Evolutionary conservation across 768 basidiomycete genomes (phyloP).

Genomic region (Tricholoma terreum): DNA sequence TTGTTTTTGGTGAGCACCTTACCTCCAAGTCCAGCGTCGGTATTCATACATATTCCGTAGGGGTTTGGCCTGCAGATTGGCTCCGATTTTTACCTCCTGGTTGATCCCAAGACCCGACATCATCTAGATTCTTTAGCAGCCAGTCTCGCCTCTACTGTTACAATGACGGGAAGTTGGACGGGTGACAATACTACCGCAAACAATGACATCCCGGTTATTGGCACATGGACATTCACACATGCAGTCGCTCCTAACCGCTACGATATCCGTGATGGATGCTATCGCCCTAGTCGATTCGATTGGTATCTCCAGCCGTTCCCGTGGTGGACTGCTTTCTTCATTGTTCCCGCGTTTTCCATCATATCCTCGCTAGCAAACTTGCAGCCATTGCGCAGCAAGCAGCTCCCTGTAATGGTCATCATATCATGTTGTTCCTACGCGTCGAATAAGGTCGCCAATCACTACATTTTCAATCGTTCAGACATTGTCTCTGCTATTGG

Average conservation of each 20-base stretch:
- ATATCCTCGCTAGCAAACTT: conserved; percentile 73
- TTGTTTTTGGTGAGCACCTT: conserved; percentile 55
- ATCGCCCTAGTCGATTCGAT: conserved; percentile 56
- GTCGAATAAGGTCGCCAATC: conserved; percentile 79
- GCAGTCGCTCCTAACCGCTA: conserved; percentile 39
- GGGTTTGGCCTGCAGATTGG: conserved; percentile 86
- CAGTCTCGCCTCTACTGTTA: conserved; percentile 44
- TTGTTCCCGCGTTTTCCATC: conserved; percentile 72
- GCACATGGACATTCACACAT: conserved; percentile 68
- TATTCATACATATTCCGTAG: conserved; percentile 21
- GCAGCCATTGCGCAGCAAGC: conserved; percentile 69
- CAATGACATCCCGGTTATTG: conserved; percentile 43
- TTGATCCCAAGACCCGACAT: conserved; percentile 56
- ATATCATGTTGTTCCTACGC: conserved; percentile 80
- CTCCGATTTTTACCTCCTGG: conserved; percentile 72
- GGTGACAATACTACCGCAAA: conserved; percentile 51
- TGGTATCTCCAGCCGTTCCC: conserved; percentile 88
- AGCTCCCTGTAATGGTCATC: conserved; percentile 78
- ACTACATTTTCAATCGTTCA: conserved; percentile 80
- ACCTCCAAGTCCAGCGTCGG: neutral
- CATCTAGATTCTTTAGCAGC: conserved; percentile 53
- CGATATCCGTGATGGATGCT: conserved; percentile 65
- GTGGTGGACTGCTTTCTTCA: conserved; percentile 69
- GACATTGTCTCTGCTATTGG: conserved; percentile 85
- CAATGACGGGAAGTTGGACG: conserved; percentile 64